Conservation (phyloP, 1,284 basidiomycete genomes). For the Naganishia sp. region DNA sequence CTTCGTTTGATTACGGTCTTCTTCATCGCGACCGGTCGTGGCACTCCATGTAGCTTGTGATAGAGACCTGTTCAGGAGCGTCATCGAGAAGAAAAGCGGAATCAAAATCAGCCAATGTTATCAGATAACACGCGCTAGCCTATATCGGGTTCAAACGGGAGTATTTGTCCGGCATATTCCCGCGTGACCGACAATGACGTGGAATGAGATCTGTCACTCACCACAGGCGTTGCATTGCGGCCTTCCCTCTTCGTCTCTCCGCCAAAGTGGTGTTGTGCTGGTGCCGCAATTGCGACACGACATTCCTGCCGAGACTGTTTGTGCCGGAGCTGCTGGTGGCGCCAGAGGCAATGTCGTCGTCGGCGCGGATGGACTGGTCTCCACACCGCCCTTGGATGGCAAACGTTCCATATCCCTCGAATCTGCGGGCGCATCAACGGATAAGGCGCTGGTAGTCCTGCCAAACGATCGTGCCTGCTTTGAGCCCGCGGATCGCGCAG, state of each 20-base stretch:
- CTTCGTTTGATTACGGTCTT: slow-evolving; percentile 97
- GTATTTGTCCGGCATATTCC: background rate
- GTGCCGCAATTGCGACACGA: slow-evolving; percentile 90
- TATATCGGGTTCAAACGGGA: background rate
- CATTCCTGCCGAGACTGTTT: slow-evolving; percentile 68
- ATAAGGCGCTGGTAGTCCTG: slow-evolving; percentile 26
- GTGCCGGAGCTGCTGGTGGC: slow-evolving; percentile 43
- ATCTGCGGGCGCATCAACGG: slow-evolving; percentile 26
- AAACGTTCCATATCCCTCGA: slow-evolving; percentile 12
- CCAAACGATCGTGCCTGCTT: slow-evolving; percentile 32
- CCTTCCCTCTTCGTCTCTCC: slow-evolving; percentile 88
- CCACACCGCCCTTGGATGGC: background rate
- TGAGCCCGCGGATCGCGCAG: slow-evolving; percentile 5
- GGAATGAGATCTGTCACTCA: slow-evolving; percentile 58
- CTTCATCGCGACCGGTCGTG: slow-evolving; percentile 97
- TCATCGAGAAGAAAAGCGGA: slow-evolving; percentile 20
- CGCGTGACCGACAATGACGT: slow-evolving; percentile 41
- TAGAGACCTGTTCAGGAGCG: slow-evolving; percentile 70
- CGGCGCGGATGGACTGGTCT: slow-evolving; percentile 35
- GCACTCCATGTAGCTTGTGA: slow-evolving; percentile 95
- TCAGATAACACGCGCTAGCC: slow-evolving; percentile 6
- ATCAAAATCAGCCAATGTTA: slow-evolving; percentile 16
- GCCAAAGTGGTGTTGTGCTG: slow-evolving; percentile 90
- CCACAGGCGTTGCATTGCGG: slow-evolving; percentile 78
- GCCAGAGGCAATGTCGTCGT: slow-evolving; percentile 34